Conservation (phyloP, 768 basidiomycete genomes). For the Mycena pura region DNA sequence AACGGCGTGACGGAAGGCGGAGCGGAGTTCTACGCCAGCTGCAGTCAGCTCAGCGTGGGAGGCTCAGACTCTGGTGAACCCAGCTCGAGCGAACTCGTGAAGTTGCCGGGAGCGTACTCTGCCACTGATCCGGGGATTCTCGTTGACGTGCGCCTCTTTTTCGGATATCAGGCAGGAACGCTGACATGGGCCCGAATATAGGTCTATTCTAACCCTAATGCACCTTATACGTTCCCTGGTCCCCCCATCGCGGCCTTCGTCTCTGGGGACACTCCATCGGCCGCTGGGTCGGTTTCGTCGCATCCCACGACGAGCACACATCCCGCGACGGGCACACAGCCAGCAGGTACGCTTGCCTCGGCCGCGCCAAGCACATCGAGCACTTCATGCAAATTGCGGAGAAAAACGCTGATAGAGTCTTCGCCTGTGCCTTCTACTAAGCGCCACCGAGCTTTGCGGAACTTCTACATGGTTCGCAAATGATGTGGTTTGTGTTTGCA, state of each 20-base stretch:
- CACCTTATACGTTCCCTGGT: conserved; percentile 43
- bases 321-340: no score
- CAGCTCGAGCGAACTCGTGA: conserved; percentile 56
- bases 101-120: conserved; percentile 75
- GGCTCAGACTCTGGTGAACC: conserved; percentile 62
- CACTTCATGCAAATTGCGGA: conserved; percentile 5
- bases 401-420: background rate
- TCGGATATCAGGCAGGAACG: background rate
- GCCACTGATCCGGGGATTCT: conserved; percentile 77
- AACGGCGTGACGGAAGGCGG: conserved; percentile 61
- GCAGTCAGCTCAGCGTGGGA: conserved; percentile 61
- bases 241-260: conserved; percentile 43
- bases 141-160: conserved; percentile 43
- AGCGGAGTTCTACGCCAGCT: conserved; percentile 84
- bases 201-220: conserved; percentile 26
- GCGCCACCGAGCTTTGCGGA: conserved; percentile 14
- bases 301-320: conserved; percentile 24
- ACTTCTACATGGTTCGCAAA: conserved; percentile 2
- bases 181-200: conserved; percentile 4
- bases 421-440: background rate
- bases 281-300: conserved; percentile 1
- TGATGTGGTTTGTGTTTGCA: background rate
- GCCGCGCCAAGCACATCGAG: background rate
- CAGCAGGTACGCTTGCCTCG: background rate
- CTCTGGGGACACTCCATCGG: conserved; percentile 4